phyloP scores from a whole-genome alignment of 2,329 filamentous ascomycete genomes.

The Fusarium falciforme region DNA sequence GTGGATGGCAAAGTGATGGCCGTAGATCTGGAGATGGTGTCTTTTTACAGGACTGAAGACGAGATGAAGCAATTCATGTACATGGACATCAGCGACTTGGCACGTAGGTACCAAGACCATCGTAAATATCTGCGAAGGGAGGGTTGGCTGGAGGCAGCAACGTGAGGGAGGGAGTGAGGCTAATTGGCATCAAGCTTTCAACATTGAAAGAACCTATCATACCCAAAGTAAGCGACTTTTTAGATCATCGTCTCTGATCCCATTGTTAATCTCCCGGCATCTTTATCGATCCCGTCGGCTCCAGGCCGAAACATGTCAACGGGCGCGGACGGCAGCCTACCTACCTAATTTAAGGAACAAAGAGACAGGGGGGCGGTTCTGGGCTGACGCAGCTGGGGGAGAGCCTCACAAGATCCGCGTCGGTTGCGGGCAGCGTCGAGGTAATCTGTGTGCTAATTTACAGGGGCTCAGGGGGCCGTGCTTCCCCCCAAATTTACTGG shows the following conservation, averaged over 20 bases:
- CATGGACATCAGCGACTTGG: not conserved
- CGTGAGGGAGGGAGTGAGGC: not conserved
- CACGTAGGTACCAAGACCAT: not conserved
- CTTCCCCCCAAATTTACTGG: not conserved
- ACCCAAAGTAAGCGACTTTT: not conserved
- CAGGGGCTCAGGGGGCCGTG: not conserved
- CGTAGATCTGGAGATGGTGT: not conserved
- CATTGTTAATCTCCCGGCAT: not conserved
- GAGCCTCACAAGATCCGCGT: not conserved
- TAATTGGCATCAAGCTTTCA: not conserved
- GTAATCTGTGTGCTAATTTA: not conserved
- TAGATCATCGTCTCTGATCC: not conserved
- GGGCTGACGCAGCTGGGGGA: not conserved
- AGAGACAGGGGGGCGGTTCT: not conserved
- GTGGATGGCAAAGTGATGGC: not conserved
- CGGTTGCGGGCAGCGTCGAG: not conserved
- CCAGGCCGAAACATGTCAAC: not conserved
- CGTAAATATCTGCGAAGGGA: not conserved
- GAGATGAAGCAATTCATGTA: not conserved
- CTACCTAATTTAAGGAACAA: constrained; percentile 1
- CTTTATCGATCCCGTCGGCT: not conserved
- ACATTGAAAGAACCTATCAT: not conserved
- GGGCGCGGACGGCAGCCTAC: not conserved
- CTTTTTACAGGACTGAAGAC: not conserved
- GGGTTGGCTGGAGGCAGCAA: not conserved